Evolutionary conservation across 176 grass and related monocot species (phyloP), one percentile per base, ranked within the genome.

Genomic region (Oryza officinalis): DNA sequence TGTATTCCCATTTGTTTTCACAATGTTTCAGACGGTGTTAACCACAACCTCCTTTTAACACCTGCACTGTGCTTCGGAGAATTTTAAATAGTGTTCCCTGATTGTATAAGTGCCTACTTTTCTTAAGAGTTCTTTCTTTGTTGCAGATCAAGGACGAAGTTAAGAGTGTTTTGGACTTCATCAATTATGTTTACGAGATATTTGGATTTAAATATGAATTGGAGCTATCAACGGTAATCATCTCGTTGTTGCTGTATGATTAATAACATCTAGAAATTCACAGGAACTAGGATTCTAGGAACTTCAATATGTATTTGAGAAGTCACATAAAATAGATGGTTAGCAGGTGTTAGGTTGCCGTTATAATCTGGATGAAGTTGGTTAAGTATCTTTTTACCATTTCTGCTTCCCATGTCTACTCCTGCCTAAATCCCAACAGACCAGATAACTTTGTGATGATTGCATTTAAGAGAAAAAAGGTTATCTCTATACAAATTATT

Each of bases 141-240:
- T 71, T 87, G 67, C 91, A 99, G 96, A 88, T 99, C 78, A 99
- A 99, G 83, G 87, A 90, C 30, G 96, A 99, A 72, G 96, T 99
- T 43, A 93, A 81, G 80, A 74, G 81, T 81, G 91, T 88, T 66
- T 84, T 99, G 84, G 96, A 96, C 14, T 99, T 99, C 77, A 87
- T 99, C 85, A 87, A 89, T 86, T 90, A 92, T 87, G 89, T 92
- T 73, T 99, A 99, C 22, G 80, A 86, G 75, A 84, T 92, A 89
- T 99, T 99, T 84, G 96, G 93, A 15, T 99, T 99, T 81, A 90
- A 94, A 74, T 99, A 93, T 60, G 96, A 99, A 74, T 66, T 99
- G 86, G 96, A 99, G 78, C 83, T 99, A 74, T 99, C 96, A 74
- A 99, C 96, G 75, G 96, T 99, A 92, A 82, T 80, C 6, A 59